phyloP scores from a whole-genome alignment of 1,139 yeast genomes.

The Magnusiomyces suaveolens region DNA sequence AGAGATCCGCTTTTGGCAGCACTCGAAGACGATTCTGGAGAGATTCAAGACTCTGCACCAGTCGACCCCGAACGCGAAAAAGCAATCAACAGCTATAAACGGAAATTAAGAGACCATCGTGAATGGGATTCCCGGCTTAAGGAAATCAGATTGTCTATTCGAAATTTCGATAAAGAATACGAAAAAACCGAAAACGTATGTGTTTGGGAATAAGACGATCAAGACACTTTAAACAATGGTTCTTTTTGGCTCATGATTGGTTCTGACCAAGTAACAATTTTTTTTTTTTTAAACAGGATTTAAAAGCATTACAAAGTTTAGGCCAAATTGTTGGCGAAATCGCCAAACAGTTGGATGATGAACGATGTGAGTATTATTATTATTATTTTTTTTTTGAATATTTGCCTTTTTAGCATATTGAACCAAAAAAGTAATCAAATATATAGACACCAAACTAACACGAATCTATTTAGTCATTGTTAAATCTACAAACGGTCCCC shows the following conservation, averaged over 20 bases:
- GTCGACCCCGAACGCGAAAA: slow-evolving; percentile 68
- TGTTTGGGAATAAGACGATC: background rate
- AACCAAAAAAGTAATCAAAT: slow-evolving; percentile 2
- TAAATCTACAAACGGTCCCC: slow-evolving; percentile 94
- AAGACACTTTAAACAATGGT: background rate
- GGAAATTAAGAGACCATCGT: slow-evolving; percentile 82
- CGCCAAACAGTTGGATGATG: slow-evolving; percentile 88
- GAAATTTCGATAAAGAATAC: slow-evolving; percentile 73
- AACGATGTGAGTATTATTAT: slow-evolving; percentile 46
- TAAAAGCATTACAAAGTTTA: slow-evolving; percentile 91
- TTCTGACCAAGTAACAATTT: slow-evolving; percentile 3
- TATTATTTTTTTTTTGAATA: background rate
- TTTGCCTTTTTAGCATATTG: background rate
- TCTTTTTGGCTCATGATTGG: slow-evolving; percentile 1
- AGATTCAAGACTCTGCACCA: slow-evolving; percentile 14
- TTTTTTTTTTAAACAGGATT: slow-evolving; percentile 42
- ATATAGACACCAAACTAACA: no score
- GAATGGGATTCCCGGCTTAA: slow-evolving; percentile 91
- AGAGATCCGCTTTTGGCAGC: slow-evolving; percentile 30
- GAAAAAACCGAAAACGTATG: slow-evolving; percentile 76
- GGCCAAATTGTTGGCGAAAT: slow-evolving; percentile 98
- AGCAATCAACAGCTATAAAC: slow-evolving; percentile 72
- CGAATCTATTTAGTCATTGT: slow-evolving; percentile 61
- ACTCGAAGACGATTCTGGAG: slow-evolving; percentile 25
- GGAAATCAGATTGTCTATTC: slow-evolving; percentile 71